Percentiles rank a stretch among this genome's conserved stretches.
Evolutionary conservation across 768 basidiomycete species (phyloP).

Genomic region (Tremella mesenterica): DNA sequence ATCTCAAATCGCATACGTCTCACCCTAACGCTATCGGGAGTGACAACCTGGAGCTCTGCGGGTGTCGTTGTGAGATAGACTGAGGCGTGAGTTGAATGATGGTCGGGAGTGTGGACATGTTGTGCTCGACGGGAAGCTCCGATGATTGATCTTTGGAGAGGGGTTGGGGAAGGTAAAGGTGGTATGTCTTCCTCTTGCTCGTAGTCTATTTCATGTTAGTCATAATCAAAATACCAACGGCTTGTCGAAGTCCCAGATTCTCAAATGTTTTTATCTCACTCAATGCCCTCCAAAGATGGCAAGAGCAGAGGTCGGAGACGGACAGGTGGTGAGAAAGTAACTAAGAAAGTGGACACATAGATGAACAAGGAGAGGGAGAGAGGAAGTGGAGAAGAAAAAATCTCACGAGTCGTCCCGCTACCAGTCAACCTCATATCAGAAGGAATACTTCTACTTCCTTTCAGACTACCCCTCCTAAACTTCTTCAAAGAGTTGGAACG

Average conservation of each 20-base stretch:
- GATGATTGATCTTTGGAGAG: neutral
- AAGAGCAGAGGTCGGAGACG: no score
- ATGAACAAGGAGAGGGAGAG: conserved; percentile 6
- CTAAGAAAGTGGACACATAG: no score
- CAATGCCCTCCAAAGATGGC: no score
- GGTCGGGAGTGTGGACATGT: neutral
- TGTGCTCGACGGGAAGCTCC: neutral
- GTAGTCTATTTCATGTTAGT: no score
- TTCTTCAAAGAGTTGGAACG: neutral
- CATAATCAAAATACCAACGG: no score
- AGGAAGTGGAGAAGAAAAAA: no score
- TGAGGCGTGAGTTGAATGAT: neutral
- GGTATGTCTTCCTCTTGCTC: no score
- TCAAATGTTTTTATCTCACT: no score
- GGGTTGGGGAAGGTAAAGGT: neutral
- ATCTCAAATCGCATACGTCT: conserved; percentile 2
- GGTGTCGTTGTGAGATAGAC: neutral
- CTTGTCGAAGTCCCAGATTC: no score
- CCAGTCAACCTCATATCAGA: conserved; percentile 14
- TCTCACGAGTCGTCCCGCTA: no score
- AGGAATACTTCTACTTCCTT: conserved; percentile 13
- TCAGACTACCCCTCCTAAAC: conserved; percentile 11
- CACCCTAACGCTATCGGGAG: neutral
- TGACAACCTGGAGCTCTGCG: neutral
- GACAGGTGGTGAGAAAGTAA: no score